A percentile compares a stretch with the other conserved stretches of the same genome.
These are phyloP conservation scores for Colletotrichum sojae DNA, from an alignment of 2,329 filamentous ascomycete species.

Conservation along the genomic window DNA sequence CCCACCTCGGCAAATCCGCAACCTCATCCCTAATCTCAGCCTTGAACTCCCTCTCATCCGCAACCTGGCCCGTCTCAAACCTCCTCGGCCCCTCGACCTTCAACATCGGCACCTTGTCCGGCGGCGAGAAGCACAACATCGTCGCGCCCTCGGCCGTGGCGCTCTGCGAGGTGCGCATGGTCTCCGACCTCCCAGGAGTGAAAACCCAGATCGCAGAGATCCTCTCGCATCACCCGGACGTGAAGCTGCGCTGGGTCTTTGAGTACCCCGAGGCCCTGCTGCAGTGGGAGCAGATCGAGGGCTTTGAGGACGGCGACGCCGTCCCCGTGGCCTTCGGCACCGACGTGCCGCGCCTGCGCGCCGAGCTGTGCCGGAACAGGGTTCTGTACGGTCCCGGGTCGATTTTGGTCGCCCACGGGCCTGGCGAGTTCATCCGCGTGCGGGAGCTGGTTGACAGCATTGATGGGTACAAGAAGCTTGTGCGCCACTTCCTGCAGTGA, in stretches of 20 bases:
- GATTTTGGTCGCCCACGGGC: slow-evolving; percentile 55
- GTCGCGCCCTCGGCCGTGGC: slow-evolving; percentile 54
- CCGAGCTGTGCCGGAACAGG: slow-evolving; percentile 49
- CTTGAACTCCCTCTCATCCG: slow-evolving; percentile 49
- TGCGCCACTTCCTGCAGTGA: slow-evolving; percentile 39
- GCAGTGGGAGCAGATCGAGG: slow-evolving; percentile 56
- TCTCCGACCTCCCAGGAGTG: slow-evolving; percentile 51
- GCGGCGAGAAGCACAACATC: slow-evolving; percentile 57
- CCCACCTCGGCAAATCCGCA: slow-evolving; percentile 51
- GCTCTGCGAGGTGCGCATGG: slow-evolving; percentile 56
- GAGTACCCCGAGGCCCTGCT: slow-evolving; percentile 55
- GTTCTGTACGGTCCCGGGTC: slow-evolving; percentile 57
- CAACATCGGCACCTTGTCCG: slow-evolving; percentile 55
- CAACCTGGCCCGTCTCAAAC: slow-evolving; percentile 51
- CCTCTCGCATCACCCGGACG: slow-evolving; percentile 49
- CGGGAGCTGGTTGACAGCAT: slow-evolving; percentile 55
- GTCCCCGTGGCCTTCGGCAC: slow-evolving; percentile 56
- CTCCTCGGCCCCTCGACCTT: slow-evolving; percentile 56
- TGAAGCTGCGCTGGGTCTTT: slow-evolving; percentile 53
- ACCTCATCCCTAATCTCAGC: slow-evolving; percentile 50
- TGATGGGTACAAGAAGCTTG: slow-evolving; percentile 52
- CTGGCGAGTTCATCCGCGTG: slow-evolving; percentile 53
- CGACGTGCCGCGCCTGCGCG: slow-evolving; percentile 53
- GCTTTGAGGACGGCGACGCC: slow-evolving; percentile 54
- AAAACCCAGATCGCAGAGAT: slow-evolving; percentile 50